phyloP scores from a whole-genome alignment of 2,329 filamentous ascomycete species.

The Colletotrichum sp. region DNA sequence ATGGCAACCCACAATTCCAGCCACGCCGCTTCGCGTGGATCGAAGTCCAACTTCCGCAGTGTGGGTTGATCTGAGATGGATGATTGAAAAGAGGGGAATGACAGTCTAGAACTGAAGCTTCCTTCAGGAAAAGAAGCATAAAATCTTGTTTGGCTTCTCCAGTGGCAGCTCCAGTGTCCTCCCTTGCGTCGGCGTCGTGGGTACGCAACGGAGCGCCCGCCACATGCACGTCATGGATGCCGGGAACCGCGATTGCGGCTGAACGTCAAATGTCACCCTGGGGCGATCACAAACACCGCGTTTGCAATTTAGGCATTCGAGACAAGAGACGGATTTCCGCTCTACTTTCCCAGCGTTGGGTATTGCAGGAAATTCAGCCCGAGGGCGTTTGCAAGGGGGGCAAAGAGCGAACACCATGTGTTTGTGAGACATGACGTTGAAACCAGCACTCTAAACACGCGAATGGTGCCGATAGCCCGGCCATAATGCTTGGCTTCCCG shows the following conservation, averaged over 20 bases:
- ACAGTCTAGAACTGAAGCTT: background rate
- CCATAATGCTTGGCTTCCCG: background rate
- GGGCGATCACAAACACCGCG: background rate
- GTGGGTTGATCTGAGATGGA: background rate
- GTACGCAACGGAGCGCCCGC: background rate
- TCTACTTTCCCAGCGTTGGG: background rate
- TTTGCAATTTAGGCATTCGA: background rate
- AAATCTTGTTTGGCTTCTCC: background rate
- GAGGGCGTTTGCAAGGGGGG: background rate
- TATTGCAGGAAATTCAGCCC: background rate
- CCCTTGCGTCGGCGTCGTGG: background rate
- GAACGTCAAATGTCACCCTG: background rate
- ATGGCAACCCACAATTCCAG: background rate
- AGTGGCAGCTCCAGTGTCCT: background rate
- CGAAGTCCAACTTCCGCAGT: background rate
- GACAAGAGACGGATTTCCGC: background rate
- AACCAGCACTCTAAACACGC: background rate
- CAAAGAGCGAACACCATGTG: background rate
- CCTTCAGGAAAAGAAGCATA: background rate
- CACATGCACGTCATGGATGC: background rate
- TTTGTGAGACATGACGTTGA: constrained; percentile 7
- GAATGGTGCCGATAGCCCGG: background rate
- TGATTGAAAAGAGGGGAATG: background rate
- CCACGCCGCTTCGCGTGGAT: background rate
- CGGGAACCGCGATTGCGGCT: background rate